Evolutionary conservation across 176 grass and related monocot species (phyloP).

Genomic region (Pontederia crassipes): DNA sequence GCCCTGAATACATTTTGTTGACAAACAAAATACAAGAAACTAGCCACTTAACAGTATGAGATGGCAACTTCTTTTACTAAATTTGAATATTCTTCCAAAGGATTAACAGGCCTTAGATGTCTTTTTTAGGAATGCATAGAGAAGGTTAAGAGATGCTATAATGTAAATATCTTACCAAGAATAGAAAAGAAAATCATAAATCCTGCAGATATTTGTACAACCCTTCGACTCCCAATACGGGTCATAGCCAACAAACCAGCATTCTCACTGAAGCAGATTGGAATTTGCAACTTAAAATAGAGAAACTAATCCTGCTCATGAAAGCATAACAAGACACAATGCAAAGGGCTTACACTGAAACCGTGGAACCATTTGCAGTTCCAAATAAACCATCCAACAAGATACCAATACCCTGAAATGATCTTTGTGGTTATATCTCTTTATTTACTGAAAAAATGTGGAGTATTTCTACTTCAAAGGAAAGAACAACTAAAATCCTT

Average conservation of each 20-base stretch:
- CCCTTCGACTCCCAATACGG: conserved; percentile 64
- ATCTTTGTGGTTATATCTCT: conserved; percentile 1
- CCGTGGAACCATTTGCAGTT: conserved; percentile 58
- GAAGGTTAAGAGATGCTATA: not conserved
- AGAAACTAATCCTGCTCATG: not conserved
- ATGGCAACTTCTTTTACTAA: too few relatives aligned
- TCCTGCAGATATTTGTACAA: conserved; percentile 91
- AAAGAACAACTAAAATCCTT: conserved; percentile 8
- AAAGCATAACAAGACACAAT: not conserved
- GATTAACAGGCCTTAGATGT: too few relatives aligned
- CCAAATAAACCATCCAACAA: conserved; percentile 82
- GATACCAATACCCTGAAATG: conserved; percentile 54
- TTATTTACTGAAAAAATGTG: not conserved
- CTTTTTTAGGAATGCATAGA: too few relatives aligned
- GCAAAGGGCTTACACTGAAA: conserved; percentile 46
- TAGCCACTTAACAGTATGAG: too few relatives aligned
- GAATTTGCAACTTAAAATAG: not conserved
- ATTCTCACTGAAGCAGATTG: conserved; percentile 58
- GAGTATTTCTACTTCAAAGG: not conserved
- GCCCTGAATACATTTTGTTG: too few relatives aligned
- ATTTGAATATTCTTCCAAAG: too few relatives aligned
- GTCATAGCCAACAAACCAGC: conserved; percentile 73
- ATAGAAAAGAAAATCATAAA: conserved; percentile 99
- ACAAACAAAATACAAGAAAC: too few relatives aligned
- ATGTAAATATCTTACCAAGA: conserved; percentile 44